Percentiles rank a stretch among this genome's conserved stretches.
phyloP scores from a whole-genome alignment of 2,329 filamentous ascomycete genomes.

The Trichoderma gracile region DNA sequence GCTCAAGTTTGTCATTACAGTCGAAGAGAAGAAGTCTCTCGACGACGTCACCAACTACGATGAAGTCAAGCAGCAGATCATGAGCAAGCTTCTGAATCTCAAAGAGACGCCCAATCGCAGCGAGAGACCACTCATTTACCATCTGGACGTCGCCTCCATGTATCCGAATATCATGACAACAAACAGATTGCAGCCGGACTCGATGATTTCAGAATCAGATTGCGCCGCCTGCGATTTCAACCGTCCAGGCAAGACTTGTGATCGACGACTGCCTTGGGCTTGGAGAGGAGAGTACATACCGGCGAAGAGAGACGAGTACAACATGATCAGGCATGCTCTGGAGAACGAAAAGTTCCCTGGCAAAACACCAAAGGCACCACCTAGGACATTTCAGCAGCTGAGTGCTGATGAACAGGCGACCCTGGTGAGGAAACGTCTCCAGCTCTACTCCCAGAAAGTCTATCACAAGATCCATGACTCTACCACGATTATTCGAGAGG shows the following conservation, averaged over 20 bases:
- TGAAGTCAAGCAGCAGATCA: slow-evolving; percentile 81
- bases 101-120: slow-evolving; percentile 80
- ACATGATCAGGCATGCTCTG: slow-evolving; percentile 92
- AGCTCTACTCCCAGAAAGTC: slow-evolving; percentile 95
- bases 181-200: slow-evolving; percentile 94
- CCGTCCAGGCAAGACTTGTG: slow-evolving; percentile 92
- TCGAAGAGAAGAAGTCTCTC: slow-evolving; percentile 80
- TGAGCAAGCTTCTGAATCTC: slow-evolving; percentile 66
- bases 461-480: slow-evolving; percentile 99
- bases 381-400: slow-evolving; percentile 78
- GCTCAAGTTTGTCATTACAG: slow-evolving; percentile 79
- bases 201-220: slow-evolving; percentile 96
- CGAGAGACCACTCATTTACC: slow-evolving; percentile 91
- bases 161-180: slow-evolving; percentile 99
- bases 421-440: slow-evolving; percentile 81
- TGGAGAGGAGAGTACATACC: slow-evolving; percentile 98
- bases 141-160: slow-evolving; percentile 98
- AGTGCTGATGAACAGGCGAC: slow-evolving; percentile 77
- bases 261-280: slow-evolving; percentile 90
- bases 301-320: slow-evolving; percentile 96
- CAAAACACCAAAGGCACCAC: slow-evolving; percentile 67
- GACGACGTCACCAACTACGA: slow-evolving; percentile 81
- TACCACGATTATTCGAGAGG: slow-evolving; percentile 88
- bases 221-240: slow-evolving; percentile 99
- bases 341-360: slow-evolving; percentile 92